Percentiles rank a stretch among this genome's conserved stretches.
Evolutionary conservation across 2,329 filamentous ascomycete genomes (phyloP).

Genomic region (Epichloe hybrida): DNA sequence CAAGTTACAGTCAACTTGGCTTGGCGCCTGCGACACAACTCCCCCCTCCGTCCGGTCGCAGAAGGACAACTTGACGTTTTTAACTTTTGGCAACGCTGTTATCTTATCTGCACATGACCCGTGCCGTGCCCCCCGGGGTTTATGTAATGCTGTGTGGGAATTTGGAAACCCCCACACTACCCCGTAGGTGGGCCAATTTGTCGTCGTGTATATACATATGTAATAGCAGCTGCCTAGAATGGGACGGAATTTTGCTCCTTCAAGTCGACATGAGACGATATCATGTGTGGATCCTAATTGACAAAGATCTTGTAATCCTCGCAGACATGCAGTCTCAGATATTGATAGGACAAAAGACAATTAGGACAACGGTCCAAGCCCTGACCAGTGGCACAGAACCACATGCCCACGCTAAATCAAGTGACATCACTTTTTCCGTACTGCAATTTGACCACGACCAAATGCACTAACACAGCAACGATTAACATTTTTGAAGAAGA

Average conservation of each 20-base stretch:
- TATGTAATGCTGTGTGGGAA: no score
- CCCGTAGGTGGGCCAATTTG: background rate
- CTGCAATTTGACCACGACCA: no score
- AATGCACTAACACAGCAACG: no score
- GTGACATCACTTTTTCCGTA: background rate
- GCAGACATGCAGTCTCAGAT: background rate
- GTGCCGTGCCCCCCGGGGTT: conserved; percentile 2
- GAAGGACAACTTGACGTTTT: conserved; percentile 4
- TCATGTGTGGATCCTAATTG: no score
- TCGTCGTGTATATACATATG: no score
- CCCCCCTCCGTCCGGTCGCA: background rate
- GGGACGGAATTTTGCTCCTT: no score
- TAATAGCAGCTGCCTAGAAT: background rate
- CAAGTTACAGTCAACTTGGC: no score
- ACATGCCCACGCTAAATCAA: background rate
- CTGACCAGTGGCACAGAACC: background rate
- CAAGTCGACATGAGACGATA: no score
- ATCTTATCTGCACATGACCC: conserved; percentile 27
- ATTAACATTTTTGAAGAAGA: no score
- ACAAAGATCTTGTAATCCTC: no score
- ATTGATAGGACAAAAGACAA: no score
- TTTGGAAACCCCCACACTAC: background rate
- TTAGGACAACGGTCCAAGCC: background rate
- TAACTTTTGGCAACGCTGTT: conserved; percentile 2
- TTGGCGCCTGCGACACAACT: no score